A percentile compares a stretch with the other conserved stretches of the same genome.
Evolutionary conservation across 768 basidiomycete genomes (phyloP).

Genomic region (Boletus rubescentipes): DNA sequence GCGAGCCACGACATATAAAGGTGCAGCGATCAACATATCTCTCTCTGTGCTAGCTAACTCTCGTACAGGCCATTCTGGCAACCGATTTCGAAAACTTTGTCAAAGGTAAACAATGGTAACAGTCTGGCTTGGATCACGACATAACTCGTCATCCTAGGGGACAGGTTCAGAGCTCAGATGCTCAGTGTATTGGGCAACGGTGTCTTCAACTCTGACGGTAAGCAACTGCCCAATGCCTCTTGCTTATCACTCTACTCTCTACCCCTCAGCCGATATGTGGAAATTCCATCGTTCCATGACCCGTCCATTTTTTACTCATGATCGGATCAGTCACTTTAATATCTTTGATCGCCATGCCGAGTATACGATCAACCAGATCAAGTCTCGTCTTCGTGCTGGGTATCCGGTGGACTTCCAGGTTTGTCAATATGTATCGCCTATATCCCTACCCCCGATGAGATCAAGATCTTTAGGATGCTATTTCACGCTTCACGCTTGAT

Average conservation of each 20-base stretch:
- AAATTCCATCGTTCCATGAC: constrained; percentile 66
- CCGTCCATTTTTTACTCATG: constrained; percentile 62
- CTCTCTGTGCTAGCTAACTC: neutral
- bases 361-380: constrained; percentile 42
- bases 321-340: constrained; percentile 59
- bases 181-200: constrained; percentile 57
- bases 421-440: neutral
- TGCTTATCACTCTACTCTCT: constrained; percentile 9
- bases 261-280: constrained; percentile 45
- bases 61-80: constrained; percentile 43
- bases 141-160: constrained; percentile 2
- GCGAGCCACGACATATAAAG: constrained; percentile 56
- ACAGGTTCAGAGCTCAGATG: constrained; percentile 44
- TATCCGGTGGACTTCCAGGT: constrained; percentile 62
- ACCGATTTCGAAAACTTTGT: constrained; percentile 59
- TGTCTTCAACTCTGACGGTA: constrained; percentile 69
- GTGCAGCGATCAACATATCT: neutral
- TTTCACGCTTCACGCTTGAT: constrained; percentile 65
- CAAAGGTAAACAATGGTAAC: constrained; percentile 43
- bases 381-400: constrained; percentile 47
- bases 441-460: neutral
- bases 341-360: constrained; percentile 58
- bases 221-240: constrained; percentile 2
- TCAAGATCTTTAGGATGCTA: constrained; percentile 43
- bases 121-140: neutral